These are phyloP conservation scores for Cladobotryum protrusum DNA, from an alignment of 2,329 filamentous ascomycete genomes.

Conservation along the genomic window DNA sequence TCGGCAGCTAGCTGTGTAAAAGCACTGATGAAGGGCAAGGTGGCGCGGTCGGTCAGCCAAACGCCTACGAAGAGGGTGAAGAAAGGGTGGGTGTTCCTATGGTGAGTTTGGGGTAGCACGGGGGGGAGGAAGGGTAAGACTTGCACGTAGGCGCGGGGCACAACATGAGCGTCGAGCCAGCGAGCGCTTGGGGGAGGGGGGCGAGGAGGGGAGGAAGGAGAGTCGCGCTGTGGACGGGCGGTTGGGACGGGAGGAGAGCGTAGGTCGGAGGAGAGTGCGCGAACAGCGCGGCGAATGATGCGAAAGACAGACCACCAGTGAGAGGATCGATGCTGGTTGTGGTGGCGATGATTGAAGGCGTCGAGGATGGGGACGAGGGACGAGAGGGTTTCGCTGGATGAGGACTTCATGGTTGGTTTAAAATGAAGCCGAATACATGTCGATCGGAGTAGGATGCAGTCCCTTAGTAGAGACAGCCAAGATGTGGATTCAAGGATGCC, in stretches of 20 bases:
- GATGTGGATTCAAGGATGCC: no score
- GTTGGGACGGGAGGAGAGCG: background rate
- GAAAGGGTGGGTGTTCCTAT: background rate
- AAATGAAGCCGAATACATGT: background rate
- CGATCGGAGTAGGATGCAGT: no score
- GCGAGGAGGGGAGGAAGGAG: background rate
- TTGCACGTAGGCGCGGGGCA: conserved; percentile 33
- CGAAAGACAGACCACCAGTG: conserved; percentile 76
- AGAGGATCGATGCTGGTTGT: conserved; percentile 78
- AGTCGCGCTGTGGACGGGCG: background rate
- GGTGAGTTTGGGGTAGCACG: background rate
- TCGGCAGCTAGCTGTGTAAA: conserved; percentile 68
- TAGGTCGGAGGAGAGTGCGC: conserved; percentile 39
- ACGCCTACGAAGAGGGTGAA: background rate
- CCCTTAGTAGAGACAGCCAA: background rate
- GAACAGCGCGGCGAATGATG: conserved; percentile 61
- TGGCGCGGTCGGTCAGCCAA: background rate
- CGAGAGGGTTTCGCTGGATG: conserved; percentile 22
- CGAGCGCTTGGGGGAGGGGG: conserved; percentile 13
- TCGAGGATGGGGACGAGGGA: conserved; percentile 54
- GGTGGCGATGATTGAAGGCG: conserved; percentile 74
- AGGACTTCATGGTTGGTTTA: background rate
- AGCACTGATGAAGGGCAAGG: conserved; percentile 31
- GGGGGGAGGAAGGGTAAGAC: conserved; percentile 13
- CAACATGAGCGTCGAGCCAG: conserved; percentile 25